A percentile compares a stretch with the other conserved stretches of the same genome.
Conservation (phyloP, 176 grass and related monocot genomes). For the Thinopyrum elongatum region DNA sequence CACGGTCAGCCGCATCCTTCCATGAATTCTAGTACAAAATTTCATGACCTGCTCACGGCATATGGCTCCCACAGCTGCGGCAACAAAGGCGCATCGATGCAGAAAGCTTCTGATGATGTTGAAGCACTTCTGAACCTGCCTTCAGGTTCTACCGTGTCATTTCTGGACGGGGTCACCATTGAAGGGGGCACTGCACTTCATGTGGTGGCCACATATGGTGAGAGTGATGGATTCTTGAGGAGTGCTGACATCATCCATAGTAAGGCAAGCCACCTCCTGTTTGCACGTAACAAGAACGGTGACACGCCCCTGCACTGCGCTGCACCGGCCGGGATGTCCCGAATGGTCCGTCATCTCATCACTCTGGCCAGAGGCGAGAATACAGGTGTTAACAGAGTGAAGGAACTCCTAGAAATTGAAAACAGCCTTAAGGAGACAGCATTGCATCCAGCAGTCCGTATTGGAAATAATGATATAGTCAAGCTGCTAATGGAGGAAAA, state of each 20-base stretch:
- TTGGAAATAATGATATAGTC: background rate
- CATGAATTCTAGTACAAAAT: background rate
- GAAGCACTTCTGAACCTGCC: background rate
- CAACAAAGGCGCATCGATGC: background rate
- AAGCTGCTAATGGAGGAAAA: background rate
- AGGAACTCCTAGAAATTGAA: background rate
- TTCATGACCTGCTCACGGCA: background rate
- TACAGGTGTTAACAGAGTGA: background rate
- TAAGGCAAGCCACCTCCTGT: background rate
- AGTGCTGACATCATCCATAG: background rate
- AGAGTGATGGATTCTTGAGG: background rate
- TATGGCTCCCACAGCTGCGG: background rate
- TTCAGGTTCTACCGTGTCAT: background rate
- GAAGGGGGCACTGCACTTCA: background rate
- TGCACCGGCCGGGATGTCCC: background rate
- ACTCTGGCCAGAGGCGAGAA: background rate
- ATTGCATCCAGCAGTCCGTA: background rate
- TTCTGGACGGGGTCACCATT: background rate
- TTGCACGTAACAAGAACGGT: background rate
- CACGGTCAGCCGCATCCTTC: background rate
- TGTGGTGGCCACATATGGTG: background rate
- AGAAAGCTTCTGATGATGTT: background rate
- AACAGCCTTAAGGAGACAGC: background rate
- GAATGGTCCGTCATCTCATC: background rate
- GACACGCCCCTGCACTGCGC: conserved; percentile 10